These are phyloP conservation scores for Neocallimastix lanati DNA, from an alignment of 192 early-diverging fungal genomes.

Conservation along the genomic window DNA sequence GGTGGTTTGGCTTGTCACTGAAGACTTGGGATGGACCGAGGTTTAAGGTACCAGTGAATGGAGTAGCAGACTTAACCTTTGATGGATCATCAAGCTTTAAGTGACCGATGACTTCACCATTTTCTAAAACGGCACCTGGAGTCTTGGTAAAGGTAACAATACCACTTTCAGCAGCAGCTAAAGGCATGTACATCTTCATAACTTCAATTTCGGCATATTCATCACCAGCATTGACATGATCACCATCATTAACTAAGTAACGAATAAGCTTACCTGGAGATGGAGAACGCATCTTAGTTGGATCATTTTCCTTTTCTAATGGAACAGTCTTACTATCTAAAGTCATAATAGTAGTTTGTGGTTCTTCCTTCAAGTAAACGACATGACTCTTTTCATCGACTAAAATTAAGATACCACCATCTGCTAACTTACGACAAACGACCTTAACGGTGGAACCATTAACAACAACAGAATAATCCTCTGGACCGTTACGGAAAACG, in stretches of 20 bases:
- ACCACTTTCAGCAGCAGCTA: slow-evolving; percentile 78
- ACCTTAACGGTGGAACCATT: slow-evolving; percentile 72
- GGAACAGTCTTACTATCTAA: slow-evolving; percentile 80
- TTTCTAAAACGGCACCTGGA: slow-evolving; percentile 58
- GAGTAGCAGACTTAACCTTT: slow-evolving; percentile 70
- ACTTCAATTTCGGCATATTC: slow-evolving; percentile 98
- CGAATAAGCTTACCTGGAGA: slow-evolving; percentile 94
- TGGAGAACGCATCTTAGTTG: slow-evolving; percentile 84
- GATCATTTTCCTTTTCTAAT: slow-evolving; percentile 92
- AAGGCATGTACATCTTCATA: slow-evolving; percentile 99
- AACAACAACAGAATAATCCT: slow-evolving; percentile 57
- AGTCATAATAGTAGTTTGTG: slow-evolving; percentile 68
- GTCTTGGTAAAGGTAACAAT: slow-evolving; percentile 77
- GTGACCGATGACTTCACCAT: slow-evolving; percentile 85
- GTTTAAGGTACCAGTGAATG: slow-evolving; percentile 31
- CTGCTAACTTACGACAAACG: slow-evolving; percentile 66
- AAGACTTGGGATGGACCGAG: slow-evolving; percentile 61
- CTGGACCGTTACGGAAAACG: slow-evolving; percentile 59
- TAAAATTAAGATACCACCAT: slow-evolving; percentile 79
- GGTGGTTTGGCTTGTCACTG: slow-evolving; percentile 80
- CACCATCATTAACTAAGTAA: slow-evolving; percentile 80
- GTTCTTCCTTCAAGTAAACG: slow-evolving; percentile 78
- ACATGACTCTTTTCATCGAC: slow-evolving; percentile 82
- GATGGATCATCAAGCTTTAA: slow-evolving; percentile 87
- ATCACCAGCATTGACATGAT: slow-evolving; percentile 71